A percentile compares a stretch with the other conserved stretches of the same genome.
Conservation (phyloP, 148 eudicot genomes). For the Camellia japonica region DNA sequence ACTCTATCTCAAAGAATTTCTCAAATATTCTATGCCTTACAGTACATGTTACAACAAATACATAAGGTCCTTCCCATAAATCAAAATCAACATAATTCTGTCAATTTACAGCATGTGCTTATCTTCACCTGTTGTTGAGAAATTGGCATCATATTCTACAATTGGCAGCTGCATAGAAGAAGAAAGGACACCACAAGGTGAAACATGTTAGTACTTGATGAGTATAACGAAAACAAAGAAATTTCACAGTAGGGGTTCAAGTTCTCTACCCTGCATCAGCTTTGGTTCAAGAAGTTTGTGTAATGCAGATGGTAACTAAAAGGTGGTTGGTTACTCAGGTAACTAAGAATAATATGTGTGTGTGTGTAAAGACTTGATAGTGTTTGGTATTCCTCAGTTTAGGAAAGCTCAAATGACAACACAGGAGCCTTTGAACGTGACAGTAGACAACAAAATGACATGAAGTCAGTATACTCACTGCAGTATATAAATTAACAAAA, state of each 20-base stretch:
- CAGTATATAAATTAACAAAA: background rate
- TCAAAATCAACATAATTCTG: background rate
- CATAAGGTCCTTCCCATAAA: background rate
- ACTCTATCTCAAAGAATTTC: background rate
- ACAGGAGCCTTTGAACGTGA: background rate
- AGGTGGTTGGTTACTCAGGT: background rate
- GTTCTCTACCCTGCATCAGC: background rate
- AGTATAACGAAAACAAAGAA: too few relatives aligned
- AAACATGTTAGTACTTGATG: background rate
- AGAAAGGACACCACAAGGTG: background rate
- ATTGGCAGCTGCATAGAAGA: conserved; percentile 60
- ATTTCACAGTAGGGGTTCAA: too few relatives aligned
- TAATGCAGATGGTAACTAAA: background rate
- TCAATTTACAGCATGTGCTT: conserved; percentile 4
- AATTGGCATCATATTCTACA: conserved; percentile 60
- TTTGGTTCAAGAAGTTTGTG: background rate
- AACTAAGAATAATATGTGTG: background rate
- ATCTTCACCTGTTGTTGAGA: background rate
- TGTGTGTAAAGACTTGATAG: background rate
- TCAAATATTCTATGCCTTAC: background rate
- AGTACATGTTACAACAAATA: background rate
- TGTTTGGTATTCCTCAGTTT: conserved; percentile 4
- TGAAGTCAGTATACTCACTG: too few relatives aligned
- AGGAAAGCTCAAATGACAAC: background rate
- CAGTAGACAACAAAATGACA: too few relatives aligned